Base-by-base conservation (phyloP, 192 early-diverging fungal genomes). In the Obelidium mucronatum region DNA sequence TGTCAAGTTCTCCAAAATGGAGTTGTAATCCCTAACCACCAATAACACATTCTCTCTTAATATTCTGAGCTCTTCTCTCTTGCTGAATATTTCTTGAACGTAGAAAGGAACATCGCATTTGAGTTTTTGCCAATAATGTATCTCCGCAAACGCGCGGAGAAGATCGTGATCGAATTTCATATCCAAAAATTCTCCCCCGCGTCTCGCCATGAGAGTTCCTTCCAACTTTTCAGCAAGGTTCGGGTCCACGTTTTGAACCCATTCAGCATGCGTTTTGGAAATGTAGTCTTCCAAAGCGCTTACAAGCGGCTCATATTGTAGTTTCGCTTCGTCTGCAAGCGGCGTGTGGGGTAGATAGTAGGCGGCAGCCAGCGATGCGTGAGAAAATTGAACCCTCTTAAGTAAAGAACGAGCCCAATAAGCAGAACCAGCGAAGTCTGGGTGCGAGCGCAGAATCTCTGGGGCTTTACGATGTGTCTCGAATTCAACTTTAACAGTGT, bases 11-110 rank as follows among this genome's bases (percentile, higher is more conserved):
- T 90, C 85, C 68, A 88, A 79, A 65, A 90, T 90, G 60, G 76
- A 83, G 79, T 90, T 90, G 78, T 90, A 90, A 65, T 90, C 89
- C n/a, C 89, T 54, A 5, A 90, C 82, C 2, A 90, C 89, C 4
- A 90, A 78, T 59, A 90, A 66, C 5, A 90, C 87, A 65, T 90
- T 90, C 61, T 90, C 89, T 22, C 89, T 74, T 17, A 90, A 62
- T 30, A 87, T 78, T 13, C 89, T 76, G 2, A 90, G 77, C 70
- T 90, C 89, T 67, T 90, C 89, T 31, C 78, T 69, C 77, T 90
- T 90, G 74, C 81, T 82, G 65, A 82, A 87, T 11, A 89, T 73
- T 73, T 90, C 89, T 61, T 90, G 89, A 3, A 90, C 81, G 63
- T 87, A 81, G 54, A 90, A 90, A 1, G 89, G 89, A 42, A 87